Evolutionary conservation across 75 land plant species (phyloP).

Genomic region (Sequoia sempervirens): DNA sequence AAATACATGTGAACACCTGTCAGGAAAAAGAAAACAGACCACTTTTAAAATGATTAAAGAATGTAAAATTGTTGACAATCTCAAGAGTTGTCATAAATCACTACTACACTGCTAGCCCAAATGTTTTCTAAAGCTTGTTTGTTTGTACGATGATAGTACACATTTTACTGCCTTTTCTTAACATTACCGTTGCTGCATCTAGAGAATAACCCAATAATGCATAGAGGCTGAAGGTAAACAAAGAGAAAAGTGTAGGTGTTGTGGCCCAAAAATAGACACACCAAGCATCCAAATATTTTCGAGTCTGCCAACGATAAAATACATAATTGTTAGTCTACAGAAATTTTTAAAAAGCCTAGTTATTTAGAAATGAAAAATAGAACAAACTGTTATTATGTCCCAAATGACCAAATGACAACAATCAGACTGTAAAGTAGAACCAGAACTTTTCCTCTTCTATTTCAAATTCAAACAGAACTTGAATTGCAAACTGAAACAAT

Average conservation of each 20-base stretch:
- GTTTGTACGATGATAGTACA: neutral
- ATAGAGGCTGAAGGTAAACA: slow-evolving; percentile 83
- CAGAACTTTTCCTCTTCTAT: neutral
- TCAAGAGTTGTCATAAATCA: neutral
- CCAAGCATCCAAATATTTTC: slow-evolving; percentile 97
- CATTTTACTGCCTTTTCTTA: neutral
- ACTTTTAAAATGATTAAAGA: neutral
- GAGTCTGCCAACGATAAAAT: slow-evolving; percentile 39
- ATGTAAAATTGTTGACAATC: neutral
- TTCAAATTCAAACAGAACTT: neutral
- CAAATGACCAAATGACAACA: neutral
- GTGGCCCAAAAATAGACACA: slow-evolving; percentile 99
- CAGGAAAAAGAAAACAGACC: neutral
- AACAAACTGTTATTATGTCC: neutral
- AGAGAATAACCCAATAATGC: slow-evolving; percentile 65
- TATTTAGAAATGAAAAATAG: neutral
- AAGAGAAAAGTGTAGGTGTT: slow-evolving; percentile 86
- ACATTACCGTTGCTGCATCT: slow-evolving; percentile 85
- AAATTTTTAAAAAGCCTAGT: neutral
- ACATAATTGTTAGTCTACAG: neutral
- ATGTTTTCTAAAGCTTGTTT: neutral
- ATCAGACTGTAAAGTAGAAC: neutral
- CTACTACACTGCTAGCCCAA: neutral
- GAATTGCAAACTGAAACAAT: neutral
- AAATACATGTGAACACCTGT: slow-evolving; percentile 95